Evolutionary conservation across 2,329 filamentous ascomycete genomes (phyloP).

Genomic region (Aspergillus fijiensis): DNA sequence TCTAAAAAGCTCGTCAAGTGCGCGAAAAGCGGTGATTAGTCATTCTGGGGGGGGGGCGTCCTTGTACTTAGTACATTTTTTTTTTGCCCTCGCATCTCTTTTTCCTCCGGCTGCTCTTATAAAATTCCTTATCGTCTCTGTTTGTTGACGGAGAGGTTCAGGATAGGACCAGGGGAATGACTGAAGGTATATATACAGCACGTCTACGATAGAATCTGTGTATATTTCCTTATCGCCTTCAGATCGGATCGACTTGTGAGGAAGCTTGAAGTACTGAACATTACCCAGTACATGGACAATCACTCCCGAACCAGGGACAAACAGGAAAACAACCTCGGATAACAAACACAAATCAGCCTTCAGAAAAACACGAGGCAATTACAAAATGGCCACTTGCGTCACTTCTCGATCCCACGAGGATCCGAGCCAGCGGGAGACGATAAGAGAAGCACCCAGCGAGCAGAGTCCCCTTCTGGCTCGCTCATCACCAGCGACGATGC

Average conservation of each 20-base stretch:
- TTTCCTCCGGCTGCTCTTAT: background rate
- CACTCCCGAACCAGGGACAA: background rate
- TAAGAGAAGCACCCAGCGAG: background rate
- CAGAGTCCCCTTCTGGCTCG: background rate
- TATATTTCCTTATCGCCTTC: background rate
- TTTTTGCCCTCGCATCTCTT: background rate
- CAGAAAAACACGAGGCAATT: too few relatives aligned
- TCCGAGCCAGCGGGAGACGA: background rate
- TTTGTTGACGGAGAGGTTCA: background rate
- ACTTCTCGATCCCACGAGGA: background rate
- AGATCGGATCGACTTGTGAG: background rate
- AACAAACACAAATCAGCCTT: background rate
- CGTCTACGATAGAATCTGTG: background rate
- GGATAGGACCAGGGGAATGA: background rate
- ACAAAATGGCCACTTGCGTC: background rate
- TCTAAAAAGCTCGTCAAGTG: background rate
- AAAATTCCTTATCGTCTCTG: background rate
- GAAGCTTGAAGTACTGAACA: background rate
- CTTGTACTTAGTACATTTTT: background rate
- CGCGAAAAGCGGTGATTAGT: background rate
- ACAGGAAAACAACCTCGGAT: background rate
- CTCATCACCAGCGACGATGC: background rate
- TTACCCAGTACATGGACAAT: too few relatives aligned
- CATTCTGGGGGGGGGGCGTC: background rate
- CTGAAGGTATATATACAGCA: background rate